Evolutionary conservation across 768 basidiomycete genomes (phyloP), one percentile per base, ranked within the genome.

Genomic region (Mycena metata): DNA sequence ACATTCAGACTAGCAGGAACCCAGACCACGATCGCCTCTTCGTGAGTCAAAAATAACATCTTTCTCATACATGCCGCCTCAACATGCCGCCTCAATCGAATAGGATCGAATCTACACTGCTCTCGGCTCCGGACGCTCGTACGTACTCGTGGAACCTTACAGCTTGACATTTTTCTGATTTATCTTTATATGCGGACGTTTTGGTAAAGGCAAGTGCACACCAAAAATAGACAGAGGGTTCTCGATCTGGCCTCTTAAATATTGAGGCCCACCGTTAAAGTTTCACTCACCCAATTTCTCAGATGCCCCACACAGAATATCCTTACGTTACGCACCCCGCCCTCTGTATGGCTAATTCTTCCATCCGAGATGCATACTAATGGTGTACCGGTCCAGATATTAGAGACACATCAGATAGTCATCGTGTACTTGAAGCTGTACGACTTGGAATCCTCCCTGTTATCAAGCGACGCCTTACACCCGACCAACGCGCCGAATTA

Each of bases 381-480:
- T 21, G 36, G n/a, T 4, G 39, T 11, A 15, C 2, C 39, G 17
- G 15, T 39, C 51, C 36, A 90, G 89, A 89, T 71, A 81, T 90
- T 24, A 86, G 89, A 8, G 86, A 89, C 73, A 86, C 85, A 9
- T 79, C 81, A 39, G 89, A 90, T 71, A 89, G 88, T 2, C 87
- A 89, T 65, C 78, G 85, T 17, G 75, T 90, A 46, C 82, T 90
- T 54, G 88, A 90, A 75, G 89, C 89, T 2, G 89, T 90, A 55
- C 83, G 89, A 47, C 82, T 84, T 33, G 83, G 84, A 58, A 78
- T 87, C 36, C 79, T 90, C 24, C 89, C 89, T 6, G 76, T 90
- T 47, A 84, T 89, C 61, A 87, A 81, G 56, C 83, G 86, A 17
- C 83, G 89, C 7, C 76, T 90, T 19, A 82, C 82, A 15, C 76